Percentiles rank a stretch among this genome's conserved stretches.
Evolutionary conservation across 2,329 filamentous ascomycete species (phyloP).

Genomic region (Paecilomyces niveus): DNA sequence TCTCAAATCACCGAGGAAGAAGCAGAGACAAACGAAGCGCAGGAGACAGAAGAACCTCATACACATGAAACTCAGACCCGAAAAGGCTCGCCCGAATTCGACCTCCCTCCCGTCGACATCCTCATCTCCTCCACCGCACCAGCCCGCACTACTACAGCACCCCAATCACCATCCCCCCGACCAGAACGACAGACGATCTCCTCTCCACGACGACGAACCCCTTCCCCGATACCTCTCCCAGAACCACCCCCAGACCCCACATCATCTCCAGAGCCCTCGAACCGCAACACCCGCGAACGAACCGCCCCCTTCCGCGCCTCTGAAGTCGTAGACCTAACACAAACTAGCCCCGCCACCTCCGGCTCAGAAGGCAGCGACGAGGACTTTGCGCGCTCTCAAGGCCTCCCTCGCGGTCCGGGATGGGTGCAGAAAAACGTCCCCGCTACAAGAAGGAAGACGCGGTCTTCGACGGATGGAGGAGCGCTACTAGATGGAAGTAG

Average conservation of each 20-base stretch:
- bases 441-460: slow-evolving; percentile 10
- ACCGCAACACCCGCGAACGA: background rate
- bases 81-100: background rate
- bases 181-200: slow-evolving; percentile 2
- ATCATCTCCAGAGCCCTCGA: too few relatives aligned
- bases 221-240: too few relatives aligned
- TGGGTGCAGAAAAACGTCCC: slow-evolving; percentile 20
- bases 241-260: background rate
- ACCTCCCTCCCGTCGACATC: slow-evolving; percentile 4
- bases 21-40: background rate
- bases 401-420: slow-evolving; percentile 19
- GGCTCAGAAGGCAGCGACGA: slow-evolving; percentile 17
- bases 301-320: slow-evolving; percentile 8
- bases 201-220: slow-evolving; percentile 3
- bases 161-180: background rate
- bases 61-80: too few relatives aligned
- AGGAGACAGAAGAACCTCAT: background rate
- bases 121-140: slow-evolving; percentile 10
- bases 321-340: slow-evolving; percentile 30
- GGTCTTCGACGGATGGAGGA: slow-evolving; percentile 10
- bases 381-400: slow-evolving; percentile 21
- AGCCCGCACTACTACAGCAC: slow-evolving; percentile 3
- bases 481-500: background rate
- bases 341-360: slow-evolving; percentile 25
- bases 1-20: slow-evolving; percentile 2